Conservation (phyloP, 2,329 filamentous ascomycete species). For the Annulohypoxylon truncatum region DNA sequence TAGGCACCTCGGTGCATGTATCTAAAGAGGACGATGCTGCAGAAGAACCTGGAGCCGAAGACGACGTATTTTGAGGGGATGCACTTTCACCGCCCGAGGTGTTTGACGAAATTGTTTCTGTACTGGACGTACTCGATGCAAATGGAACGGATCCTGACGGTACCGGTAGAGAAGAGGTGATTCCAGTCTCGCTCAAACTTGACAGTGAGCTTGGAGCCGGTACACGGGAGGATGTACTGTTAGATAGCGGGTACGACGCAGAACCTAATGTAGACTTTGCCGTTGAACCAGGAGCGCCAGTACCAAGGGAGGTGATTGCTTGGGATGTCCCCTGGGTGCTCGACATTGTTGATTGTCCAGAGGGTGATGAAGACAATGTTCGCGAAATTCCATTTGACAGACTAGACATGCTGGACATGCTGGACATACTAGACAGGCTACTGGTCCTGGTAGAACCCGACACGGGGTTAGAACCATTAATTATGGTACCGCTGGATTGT, state of each 20-base stretch:
- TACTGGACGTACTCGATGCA: constrained; percentile 3
- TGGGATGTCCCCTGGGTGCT: constrained; percentile 14
- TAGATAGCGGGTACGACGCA: constrained; percentile 14
- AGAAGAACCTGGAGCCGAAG: constrained; percentile 15
- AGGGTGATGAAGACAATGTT: constrained; percentile 13
- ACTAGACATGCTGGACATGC: not conserved
- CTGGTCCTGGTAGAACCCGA: constrained; percentile 11
- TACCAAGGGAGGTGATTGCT: constrained; percentile 4
- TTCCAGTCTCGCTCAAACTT: constrained; percentile 13
- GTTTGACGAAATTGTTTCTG: constrained; percentile 5
- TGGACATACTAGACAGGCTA: not conserved
- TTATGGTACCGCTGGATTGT: constrained; percentile 3
- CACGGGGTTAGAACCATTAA: not conserved
- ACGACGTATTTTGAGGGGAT: constrained; percentile 27
- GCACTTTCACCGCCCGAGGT: constrained; percentile 15
- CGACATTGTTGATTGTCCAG: constrained; percentile 15
- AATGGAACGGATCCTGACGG: constrained; percentile 2
- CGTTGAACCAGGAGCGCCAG: constrained; percentile 5
- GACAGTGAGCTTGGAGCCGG: constrained; percentile 12
- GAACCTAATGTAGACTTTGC: constrained; percentile 18
- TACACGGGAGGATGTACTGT: constrained; percentile 12
- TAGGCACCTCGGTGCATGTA: constrained; percentile 37
- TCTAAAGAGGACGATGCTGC: constrained; percentile 25
- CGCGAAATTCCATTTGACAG: constrained; percentile 3
- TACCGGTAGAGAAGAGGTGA: not conserved